Base-by-base conservation (phyloP, 331 rosid species). In the Rhamnella rubrinervis region DNA sequence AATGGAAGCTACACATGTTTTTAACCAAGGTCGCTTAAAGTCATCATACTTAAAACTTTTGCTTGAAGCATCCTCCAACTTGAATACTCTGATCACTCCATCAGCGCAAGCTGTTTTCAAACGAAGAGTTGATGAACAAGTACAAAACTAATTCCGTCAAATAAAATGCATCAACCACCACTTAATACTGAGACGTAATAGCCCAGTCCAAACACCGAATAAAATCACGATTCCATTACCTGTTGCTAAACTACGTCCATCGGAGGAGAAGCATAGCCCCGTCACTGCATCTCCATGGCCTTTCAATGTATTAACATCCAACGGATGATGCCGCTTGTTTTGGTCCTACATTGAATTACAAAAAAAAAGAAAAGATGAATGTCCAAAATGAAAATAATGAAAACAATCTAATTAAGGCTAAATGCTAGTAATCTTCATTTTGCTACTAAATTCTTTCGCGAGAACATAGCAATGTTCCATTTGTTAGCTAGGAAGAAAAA, bases 231-330 rank as follows among this genome's bases (percentile, higher is more conserved):
- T 10, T 31, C 56, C 62, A 72, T 75, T 70, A 95, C 99, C 95
- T 20, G 99, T 91, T 19, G 87, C 99, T 78, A 95, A 84, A 73
- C 75, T 84, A 55, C 79, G 79, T 44, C 89, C 96, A 68, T 91
- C 93, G 4, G 88, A 73, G 44, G 97, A 89, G 81, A 95, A 95
- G 75, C 93, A 83, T 59, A 91, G 55, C 63, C 97, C 93, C 7
- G 91, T 85, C 21, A 95, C 97, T 2, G 88, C 78, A 71, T 95
- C 99, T 56, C 93, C 96, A 23, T 95, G 99, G 60, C 99, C 99
- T 81, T 95, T 95, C 93, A 95, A 68, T 46, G 99, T 91, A 75
- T 95, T 95, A 86, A 95, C 79, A 86, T 95, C 97, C 84, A 95
- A 83, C 1, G 92, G 92, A 84, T 95, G 99, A 73, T 95, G 99